Base-by-base conservation (phyloP, 768 basidiomycete genomes). In the Infundibulicybe gibba region DNA sequence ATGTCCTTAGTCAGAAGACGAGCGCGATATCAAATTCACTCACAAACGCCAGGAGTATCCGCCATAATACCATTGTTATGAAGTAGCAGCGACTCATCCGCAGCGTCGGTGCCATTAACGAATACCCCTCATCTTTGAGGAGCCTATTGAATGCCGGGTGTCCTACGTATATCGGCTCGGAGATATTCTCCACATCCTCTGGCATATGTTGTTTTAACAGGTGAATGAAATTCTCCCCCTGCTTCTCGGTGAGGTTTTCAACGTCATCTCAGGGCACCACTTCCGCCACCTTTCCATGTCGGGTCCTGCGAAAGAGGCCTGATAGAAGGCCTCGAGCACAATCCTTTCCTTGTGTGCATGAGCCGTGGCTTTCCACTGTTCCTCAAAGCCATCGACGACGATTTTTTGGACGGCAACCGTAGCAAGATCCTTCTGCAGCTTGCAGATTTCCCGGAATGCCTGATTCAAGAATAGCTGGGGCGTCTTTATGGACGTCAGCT, bases 241-340 rank as follows among this genome's bases (percentile, higher is more conserved):
- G 31, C 17, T 49, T 33, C 13, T 16, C 39, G 19, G 43, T 33
- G 9, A 56, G 37, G n/a, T 45, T 6, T 41, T 32, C 21, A 57
- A 33, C 3, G 53, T 51, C 42, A 60, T 54, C 17, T 60, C 56
- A 6, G 56, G 56, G 21, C 50, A 60, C 56, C 54, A 50, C 32
- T 34, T 43, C 39, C 59, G 49, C 15, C 49, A 38, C 8, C 32
- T 32, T 32, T 60, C 56, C 44, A 56, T 51, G 17, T 54, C 51
- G 1, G 49, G 51, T 6, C 41, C 46, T 1, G 42, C 49, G 15
- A 31, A 50, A 32, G 49, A 55, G 1, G 48, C 40, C 14, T 48
- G 43, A 20, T 47, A 56, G 4, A 61, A 38, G 5, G 55, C 57
- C 20, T 58, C 48, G 13, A 58, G 44, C 16, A 55, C 42, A 31